Conservation (phyloP, 345 rosid genomes). For the Cardamine occulta region DNA sequence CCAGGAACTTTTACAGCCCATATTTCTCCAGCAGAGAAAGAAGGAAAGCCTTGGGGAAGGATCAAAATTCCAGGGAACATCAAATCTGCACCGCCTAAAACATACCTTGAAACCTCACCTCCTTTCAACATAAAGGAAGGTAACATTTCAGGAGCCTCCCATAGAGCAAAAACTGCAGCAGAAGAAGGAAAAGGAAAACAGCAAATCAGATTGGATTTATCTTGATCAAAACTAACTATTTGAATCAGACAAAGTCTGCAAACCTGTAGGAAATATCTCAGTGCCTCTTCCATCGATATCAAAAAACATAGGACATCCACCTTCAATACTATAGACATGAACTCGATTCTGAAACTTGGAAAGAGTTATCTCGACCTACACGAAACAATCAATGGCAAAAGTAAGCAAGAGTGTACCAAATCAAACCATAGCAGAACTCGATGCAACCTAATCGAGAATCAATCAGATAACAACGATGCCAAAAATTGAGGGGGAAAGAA, state of each 20-base stretch:
- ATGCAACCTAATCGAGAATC: constrained; percentile 27
- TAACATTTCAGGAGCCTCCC: constrained; percentile 84
- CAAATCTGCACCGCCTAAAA: constrained; percentile 97
- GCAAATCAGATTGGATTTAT: background rate
- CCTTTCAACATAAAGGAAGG: constrained; percentile 85
- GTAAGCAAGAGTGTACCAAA: background rate
- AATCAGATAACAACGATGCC: constrained; percentile 8
- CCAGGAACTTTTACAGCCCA: constrained; percentile 98
- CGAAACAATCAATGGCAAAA: constrained; percentile 14
- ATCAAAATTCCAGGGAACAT: constrained; percentile 93
- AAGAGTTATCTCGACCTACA: constrained; percentile 79
- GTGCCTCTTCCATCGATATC: constrained; percentile 89
- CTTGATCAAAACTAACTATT: constrained; percentile 5
- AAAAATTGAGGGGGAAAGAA: background rate
- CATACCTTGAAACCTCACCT: constrained; percentile 85
- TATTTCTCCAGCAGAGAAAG: constrained; percentile 75
- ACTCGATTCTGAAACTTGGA: constrained; percentile 86
- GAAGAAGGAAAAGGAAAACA: background rate
- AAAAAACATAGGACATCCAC: constrained; percentile 82
- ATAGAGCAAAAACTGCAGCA: constrained; percentile 83
- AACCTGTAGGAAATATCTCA: constrained; percentile 91
- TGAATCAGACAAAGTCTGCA: constrained; percentile 16
- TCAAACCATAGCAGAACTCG: constrained; percentile 11
- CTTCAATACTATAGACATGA: constrained; percentile 74
- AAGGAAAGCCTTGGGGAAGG: constrained; percentile 68